Conservation (phyloP, 495 filamentous ascomycete species). For the Neurospora terricola region DNA sequence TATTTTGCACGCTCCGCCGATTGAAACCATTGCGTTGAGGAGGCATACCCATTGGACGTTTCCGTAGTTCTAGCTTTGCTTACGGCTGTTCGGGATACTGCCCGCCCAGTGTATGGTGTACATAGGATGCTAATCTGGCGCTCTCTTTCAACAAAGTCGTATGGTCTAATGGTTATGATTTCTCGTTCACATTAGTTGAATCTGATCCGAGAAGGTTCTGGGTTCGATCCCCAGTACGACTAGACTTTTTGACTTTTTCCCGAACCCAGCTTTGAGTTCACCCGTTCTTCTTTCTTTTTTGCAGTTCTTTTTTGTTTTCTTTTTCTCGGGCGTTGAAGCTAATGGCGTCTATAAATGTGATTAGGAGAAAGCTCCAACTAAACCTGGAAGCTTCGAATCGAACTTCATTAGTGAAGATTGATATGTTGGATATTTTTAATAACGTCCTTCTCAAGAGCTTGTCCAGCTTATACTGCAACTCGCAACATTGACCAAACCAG, state of each 20-base stretch:
- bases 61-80: neutral
- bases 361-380: neutral
- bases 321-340: neutral
- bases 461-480: no score
- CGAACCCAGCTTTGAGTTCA: no score
- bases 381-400: neutral
- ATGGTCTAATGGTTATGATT: conserved; percentile 1
- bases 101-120: no score
- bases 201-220: neutral
- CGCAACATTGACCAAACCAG: neutral
- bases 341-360: neutral
- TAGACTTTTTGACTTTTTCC: neutral
- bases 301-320: neutral
- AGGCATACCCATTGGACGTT: neutral
- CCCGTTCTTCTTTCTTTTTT: neutral
- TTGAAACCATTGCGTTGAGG: no score
- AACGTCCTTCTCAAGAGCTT: no score
- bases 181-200: neutral
- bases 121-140: neutral
- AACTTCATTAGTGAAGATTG: neutral
- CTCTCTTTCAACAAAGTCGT: neutral
- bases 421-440: no score
- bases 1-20: no score
- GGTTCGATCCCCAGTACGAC: neutral
- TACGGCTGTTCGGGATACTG: neutral